Base-by-base conservation (phyloP, 2,329 filamentous ascomycete species). In the Aspergillus felis region DNA sequence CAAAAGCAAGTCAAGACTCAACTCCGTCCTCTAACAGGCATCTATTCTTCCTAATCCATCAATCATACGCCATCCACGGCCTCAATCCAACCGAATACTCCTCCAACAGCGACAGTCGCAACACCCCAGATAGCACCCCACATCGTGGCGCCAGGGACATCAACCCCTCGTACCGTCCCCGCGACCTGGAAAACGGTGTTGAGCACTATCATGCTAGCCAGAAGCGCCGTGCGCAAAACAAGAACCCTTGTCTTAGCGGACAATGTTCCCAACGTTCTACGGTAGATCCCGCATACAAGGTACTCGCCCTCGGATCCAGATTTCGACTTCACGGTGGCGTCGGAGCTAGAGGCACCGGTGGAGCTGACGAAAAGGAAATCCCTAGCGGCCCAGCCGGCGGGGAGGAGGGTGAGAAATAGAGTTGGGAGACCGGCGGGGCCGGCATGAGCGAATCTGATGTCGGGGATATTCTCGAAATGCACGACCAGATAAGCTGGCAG, bases 81-180 rank as follows among this genome's bases (percentile, higher is more conserved):
- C 57, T 75, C 73, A 50, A 77, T 70, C 75, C 75, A 78, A 28
- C 68, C 68, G 61, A 74, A 77, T 29, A 64, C 59, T 44, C 62
- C 57, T 4, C 72, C 74, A 29, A 67, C 66, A 9, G 60, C 58
- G 57, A 71, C 42, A 2, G 65, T 67, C 3, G 71, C 89, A 24
- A 81, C 66, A n/a, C 84, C 84, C 91, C 91, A 97, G 38, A 93
- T 79, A 24, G 79, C 78, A 1, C 89, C 86, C 80, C 92, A 97
- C 0, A 82, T 84, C 3, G 80, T 76, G 1, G 92, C 90, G 10
- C 92, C 93, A 0, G 78, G 65, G 3, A 84, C 61, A 66, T 92
- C 88, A 10, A 91, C 85, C 4, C 90, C 89, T 48, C 84, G 79
- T 22, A 97, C 77, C 0, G 86, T 88, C 55, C 86, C 79, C 50